Evolutionary conservation across 1,139 yeast genomes (phyloP).

Genomic region (Saccharomyces uvarum): DNA sequence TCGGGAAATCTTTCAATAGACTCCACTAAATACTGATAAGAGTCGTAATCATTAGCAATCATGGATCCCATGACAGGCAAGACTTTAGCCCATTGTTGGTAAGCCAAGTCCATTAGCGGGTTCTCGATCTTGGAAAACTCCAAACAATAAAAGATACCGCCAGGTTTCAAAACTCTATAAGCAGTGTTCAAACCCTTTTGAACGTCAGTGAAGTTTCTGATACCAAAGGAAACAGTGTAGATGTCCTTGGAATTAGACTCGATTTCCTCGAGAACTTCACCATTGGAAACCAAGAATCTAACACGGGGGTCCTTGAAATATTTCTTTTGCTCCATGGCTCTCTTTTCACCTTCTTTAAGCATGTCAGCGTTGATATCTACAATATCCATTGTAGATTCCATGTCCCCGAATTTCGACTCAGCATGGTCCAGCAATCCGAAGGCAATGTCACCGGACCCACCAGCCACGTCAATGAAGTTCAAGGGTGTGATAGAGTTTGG

Average conservation of each 20-base stretch:
- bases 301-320: constrained; percentile 57
- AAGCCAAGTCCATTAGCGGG: constrained; percentile 61
- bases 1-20: constrained; percentile 85
- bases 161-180: constrained; percentile 91
- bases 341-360: constrained; percentile 83
- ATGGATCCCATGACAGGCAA: constrained; percentile 94
- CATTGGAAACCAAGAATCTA: constrained; percentile 80
- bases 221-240: constrained; percentile 95
- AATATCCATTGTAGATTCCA: constrained; percentile 71
- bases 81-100: constrained; percentile 81
- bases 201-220: constrained; percentile 89
- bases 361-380: constrained; percentile 95
- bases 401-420: constrained; percentile 67
- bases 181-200: constrained; percentile 93
- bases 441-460: constrained; percentile 98
- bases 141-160: constrained; percentile 94
- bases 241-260: constrained; percentile 86
- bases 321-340: constrained; percentile 47
- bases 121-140: constrained; percentile 91
- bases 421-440: constrained; percentile 92
- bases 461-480: constrained; percentile 91
- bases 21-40: constrained; percentile 92
- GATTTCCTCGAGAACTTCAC: constrained; percentile 78
- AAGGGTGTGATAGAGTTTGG: constrained; percentile 75
- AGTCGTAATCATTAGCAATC: constrained; percentile 88